Evolutionary conservation across 495 filamentous ascomycete species (phyloP).

Genomic region (Aspergillus homomorphus): DNA sequence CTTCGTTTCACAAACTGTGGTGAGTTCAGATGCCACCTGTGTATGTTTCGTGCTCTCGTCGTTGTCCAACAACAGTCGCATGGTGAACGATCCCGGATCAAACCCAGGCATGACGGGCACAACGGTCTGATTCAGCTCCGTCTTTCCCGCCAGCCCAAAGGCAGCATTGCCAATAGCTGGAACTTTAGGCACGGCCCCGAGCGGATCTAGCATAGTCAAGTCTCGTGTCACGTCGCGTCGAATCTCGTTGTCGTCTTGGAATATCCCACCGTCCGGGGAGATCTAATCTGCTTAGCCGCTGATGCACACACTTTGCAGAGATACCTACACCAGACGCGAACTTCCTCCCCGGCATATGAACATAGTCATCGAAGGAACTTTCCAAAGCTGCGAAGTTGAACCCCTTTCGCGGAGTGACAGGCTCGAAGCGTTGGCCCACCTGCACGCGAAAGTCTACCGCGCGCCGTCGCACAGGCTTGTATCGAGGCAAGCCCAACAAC

Average conservation of each 20-base stretch:
- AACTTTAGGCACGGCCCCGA: neutral
- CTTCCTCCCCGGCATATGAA: slow-evolving; percentile 40
- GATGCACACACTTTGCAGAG: neutral
- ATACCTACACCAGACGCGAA: slow-evolving; percentile 12
- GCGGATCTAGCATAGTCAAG: slow-evolving; percentile 5
- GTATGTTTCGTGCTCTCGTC: neutral
- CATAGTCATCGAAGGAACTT: slow-evolving; percentile 42
- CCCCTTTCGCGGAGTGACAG: slow-evolving; percentile 23
- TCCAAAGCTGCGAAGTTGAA: slow-evolving; percentile 43
- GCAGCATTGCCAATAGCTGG: neutral
- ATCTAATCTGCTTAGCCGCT: slow-evolving; percentile 3
- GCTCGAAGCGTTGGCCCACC: slow-evolving; percentile 40
- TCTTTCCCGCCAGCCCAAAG: neutral
- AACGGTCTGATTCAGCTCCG: neutral
- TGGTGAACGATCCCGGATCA: slow-evolving; percentile 9
- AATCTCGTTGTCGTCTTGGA: slow-evolving; percentile 12
- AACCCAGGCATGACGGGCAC: neutral
- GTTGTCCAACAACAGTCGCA: slow-evolving; percentile 8
- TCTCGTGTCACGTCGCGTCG: slow-evolving; percentile 11
- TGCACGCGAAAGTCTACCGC: slow-evolving; percentile 34
- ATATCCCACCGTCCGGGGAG: slow-evolving; percentile 3
- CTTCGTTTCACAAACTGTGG: neutral
- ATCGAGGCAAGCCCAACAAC: slow-evolving; percentile 28
- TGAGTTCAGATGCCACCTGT: slow-evolving; percentile 4
- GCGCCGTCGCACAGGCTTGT: slow-evolving; percentile 27